Conservation (phyloP, 495 filamentous ascomycete species). For the Stereocaulon alpinum region DNA sequence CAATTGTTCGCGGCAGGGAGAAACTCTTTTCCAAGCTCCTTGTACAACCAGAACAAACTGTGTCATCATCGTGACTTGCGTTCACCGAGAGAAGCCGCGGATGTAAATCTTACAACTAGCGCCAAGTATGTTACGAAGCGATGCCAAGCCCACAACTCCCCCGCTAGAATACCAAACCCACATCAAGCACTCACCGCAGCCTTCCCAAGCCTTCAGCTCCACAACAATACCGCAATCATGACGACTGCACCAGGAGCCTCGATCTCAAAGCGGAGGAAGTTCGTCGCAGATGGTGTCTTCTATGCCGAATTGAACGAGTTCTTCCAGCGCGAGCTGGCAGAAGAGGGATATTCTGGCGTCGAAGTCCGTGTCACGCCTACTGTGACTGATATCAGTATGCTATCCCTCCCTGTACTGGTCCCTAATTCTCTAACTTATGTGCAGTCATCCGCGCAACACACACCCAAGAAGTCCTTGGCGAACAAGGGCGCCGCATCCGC, state of each 20-base stretch:
- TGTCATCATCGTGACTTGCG: background rate
- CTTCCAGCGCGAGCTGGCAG: constrained; percentile 99
- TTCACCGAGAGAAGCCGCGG: background rate
- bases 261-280: constrained; percentile 98
- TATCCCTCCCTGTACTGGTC: background rate
- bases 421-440: background rate
- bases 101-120: constrained; percentile 4
- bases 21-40: background rate
- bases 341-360: constrained; percentile 99
- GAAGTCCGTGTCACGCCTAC: constrained; percentile 99
- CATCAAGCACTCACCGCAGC: constrained; percentile 7
- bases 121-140: constrained; percentile 8
- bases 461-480: constrained; percentile 98
- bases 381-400: constrained; percentile 94
- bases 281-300: constrained; percentile 99
- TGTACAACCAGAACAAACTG: background rate
- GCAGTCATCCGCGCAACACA: constrained; percentile 96
- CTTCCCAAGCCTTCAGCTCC: background rate
- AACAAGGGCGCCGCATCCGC: constrained; percentile 98
- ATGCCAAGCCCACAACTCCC: constrained; percentile 17
- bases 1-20: too few species aligned
- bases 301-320: constrained; percentile 99
- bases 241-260: constrained; percentile 51
- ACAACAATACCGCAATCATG: constrained; percentile 40
- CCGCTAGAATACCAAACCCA: constrained; percentile 22